Conservation (phyloP, 306 rosid genomes). For the Comarum palustre region DNA sequence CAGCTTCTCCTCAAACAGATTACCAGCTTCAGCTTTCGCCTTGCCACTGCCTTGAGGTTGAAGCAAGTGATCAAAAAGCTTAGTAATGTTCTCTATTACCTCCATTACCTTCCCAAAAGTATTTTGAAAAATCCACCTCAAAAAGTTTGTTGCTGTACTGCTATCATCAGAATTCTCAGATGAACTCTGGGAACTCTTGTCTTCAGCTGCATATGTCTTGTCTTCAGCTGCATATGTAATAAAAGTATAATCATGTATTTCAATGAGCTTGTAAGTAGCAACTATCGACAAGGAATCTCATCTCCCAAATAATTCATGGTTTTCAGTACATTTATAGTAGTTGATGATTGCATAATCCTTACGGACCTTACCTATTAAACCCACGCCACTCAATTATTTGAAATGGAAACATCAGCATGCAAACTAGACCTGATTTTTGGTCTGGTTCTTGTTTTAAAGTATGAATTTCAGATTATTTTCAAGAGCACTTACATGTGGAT, state of each 20-base stretch:
- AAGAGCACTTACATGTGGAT: neutral
- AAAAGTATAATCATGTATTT: neutral
- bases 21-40: conserved; percentile 14
- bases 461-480: neutral
- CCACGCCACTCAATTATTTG: neutral
- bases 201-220: conserved; percentile 30
- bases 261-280: neutral
- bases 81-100: conserved; percentile 42
- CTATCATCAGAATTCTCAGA: conserved; percentile 30
- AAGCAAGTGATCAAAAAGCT: conserved; percentile 42
- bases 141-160: conserved; percentile 22
- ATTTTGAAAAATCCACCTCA: conserved; percentile 41
- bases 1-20: conserved; percentile 50
- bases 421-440: neutral
- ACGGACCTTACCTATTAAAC: neutral
- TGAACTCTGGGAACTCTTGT: conserved; percentile 6
- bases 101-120: conserved; percentile 42
- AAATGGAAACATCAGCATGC: neutral
- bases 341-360: neutral
- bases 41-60: conserved; percentile 19
- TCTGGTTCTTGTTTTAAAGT: neutral
- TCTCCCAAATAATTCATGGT: neutral
- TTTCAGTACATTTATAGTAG: neutral
- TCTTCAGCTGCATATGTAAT: conserved; percentile 31
- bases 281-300: neutral